Base-by-base conservation (phyloP, 192 early-diverging fungal species). In the Coemansia sp. region DNA sequence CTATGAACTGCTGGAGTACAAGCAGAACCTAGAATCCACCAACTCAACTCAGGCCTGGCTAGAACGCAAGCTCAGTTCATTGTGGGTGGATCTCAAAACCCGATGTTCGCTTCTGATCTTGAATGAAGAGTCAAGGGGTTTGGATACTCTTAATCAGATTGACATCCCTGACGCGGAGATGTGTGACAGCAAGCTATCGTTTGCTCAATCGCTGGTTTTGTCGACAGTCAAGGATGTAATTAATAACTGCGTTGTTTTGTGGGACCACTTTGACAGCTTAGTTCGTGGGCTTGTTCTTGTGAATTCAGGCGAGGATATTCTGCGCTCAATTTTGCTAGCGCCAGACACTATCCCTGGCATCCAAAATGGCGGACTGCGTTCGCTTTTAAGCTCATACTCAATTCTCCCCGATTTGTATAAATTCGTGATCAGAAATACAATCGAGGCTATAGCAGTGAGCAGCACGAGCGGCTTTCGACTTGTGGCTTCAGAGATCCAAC, bases 371-470 rank as follows among this genome's bases (percentile, higher is more conserved):
- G 19, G 68, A 23, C 11, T 69, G 13, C 64, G 40, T 18, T 44
- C 56, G 15, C 54, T 74, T 54, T 44, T 74, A 15, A 39, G 42
- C 5, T 61, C 67, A 9, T 74, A 69, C 39, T 12, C 42, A 9
- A 61, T 73, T 13, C 60, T 70, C 32, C 79, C 79, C 12, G 79
- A 81, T 43, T 12, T 72, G 19, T 81, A 76, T 64, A 76, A 73
- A 44, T 65, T 53, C n/a, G 37, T 53, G 2, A 81, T 81, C 38
- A 72, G 50, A 13, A 68, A 58, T 49, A 59, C 65, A 4, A 57
- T 81, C 4, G 74, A 73, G 37, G 23, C 47, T 9, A 48, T 66
- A 16, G 54, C 65, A 4, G 38, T 57, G 1, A 23, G 23, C 18
- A 44, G 59, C 45, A 42, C 32, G 37, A 12, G 21, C 19, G 48